Base-by-base conservation (phyloP, 176 grass and related monocot genomes). In the Elymus sibiricus region DNA sequence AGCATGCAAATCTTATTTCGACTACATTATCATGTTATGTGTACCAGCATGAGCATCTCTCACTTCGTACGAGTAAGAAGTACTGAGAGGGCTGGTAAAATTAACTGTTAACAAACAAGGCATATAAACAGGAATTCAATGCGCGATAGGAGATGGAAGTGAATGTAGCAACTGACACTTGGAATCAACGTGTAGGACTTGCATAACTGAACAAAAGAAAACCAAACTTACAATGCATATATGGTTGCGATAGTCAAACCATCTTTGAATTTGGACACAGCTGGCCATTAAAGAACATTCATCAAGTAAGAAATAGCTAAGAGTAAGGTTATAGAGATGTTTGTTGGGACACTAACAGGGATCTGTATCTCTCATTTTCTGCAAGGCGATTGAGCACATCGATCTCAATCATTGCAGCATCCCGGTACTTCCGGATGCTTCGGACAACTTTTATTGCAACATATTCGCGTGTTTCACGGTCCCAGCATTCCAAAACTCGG, bases 401-500 rank as follows among this genome's bases (percentile, higher is more conserved):
- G 8, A 98, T 94, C 79, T 98, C 96, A 56, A 98, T 87, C 93
- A 95, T 92, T 72, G 96, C 96, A 75, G 92, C 96, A 46, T 92
- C 79, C 43, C 96, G 75, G 43, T 98, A 95, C 69, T 98, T 94
- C 42, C 84, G 90, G 66, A 92, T 95, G 84, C 93, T 95, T n/a
- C 93, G 85, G 70, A 98, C 82, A 78, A 95, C 92, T 81, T 98
- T 98, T 75, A 98, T 90, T 67, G 96, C 96, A 56, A 98, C 96
- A 74, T 91, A 92, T 88, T 95, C 90, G 24, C 82, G 87, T 78
- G 86, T 88, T 87, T 98, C 93, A 67, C 92, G 93, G 80, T 98
- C 96, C 96, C 96, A 98, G 74, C 96, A 98, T 88, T 98, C 96
- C 86, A 98, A 86, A 90, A 98, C 96, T 75, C 92, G 93, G n/a